A percentile compares a stretch with the other conserved stretches of the same genome.
These are phyloP conservation scores for Colletotrichum theobromicola DNA, from an alignment of 2,329 filamentous ascomycete genomes.

Conservation along the genomic window DNA sequence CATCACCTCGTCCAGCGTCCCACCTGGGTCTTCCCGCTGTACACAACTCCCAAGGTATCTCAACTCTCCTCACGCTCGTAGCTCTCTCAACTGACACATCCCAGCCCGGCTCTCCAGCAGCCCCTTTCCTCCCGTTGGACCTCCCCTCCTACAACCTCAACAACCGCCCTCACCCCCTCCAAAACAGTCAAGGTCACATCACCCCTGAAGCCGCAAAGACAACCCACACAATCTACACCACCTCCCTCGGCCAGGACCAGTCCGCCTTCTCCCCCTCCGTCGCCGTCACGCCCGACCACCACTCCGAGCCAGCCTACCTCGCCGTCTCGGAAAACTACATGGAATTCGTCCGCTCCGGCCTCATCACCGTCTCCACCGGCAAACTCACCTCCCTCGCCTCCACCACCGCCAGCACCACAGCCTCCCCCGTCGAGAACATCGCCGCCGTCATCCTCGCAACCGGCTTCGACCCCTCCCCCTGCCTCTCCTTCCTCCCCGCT, in stretches of 20 bases:
- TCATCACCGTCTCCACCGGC: slow-evolving; percentile 58
- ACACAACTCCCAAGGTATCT: slow-evolving; percentile 55
- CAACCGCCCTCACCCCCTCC: slow-evolving; percentile 63
- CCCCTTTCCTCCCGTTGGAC: slow-evolving; percentile 75
- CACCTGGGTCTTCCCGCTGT: slow-evolving; percentile 73
- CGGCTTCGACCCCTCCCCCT: slow-evolving; percentile 71
- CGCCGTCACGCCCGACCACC: slow-evolving; percentile 41
- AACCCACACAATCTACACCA: slow-evolving; percentile 57
- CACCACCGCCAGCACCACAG: slow-evolving; percentile 35
- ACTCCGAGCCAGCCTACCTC: slow-evolving; percentile 65
- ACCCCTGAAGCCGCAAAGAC: slow-evolving; percentile 59
- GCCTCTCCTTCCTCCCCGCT: slow-evolving; percentile 67
- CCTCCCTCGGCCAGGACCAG: slow-evolving; percentile 59
- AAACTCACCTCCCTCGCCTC: slow-evolving; percentile 44
- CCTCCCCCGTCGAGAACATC: slow-evolving; percentile 54
- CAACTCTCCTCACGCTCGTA: neutral
- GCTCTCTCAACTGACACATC: slow-evolving; percentile 26
- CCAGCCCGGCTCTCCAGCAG: slow-evolving; percentile 50
- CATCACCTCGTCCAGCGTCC: slow-evolving; percentile 74
- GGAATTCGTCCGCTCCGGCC: slow-evolving; percentile 73
- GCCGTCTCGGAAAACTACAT: slow-evolving; percentile 75
- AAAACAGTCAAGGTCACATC: slow-evolving; percentile 70
- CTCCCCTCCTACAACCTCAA: slow-evolving; percentile 73
- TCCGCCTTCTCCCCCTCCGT: slow-evolving; percentile 47
- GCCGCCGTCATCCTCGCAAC: slow-evolving; percentile 76